A percentile compares a stretch with the other conserved stretches of the same genome.
phyloP scores from a whole-genome alignment of 2,329 filamentous ascomycete genomes.

The Volutella citrinella region DNA sequence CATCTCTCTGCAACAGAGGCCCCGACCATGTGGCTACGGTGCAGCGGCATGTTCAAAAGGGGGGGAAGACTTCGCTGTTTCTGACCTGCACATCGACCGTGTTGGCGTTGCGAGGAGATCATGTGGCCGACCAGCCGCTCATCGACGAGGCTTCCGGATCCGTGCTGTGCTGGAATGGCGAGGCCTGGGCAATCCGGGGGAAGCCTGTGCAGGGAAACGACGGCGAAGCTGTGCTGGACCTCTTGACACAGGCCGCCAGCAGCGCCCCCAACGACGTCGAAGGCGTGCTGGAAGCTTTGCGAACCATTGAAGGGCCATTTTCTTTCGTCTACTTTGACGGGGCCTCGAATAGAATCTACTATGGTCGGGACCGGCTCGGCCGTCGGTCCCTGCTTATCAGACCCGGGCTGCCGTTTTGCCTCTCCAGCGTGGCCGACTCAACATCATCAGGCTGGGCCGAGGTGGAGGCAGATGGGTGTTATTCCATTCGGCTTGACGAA shows the following conservation, averaged over 20 bases:
- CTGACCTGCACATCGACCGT: conserved; percentile 79
- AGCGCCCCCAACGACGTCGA: conserved; percentile 18
- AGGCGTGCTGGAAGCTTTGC: conserved; percentile 50
- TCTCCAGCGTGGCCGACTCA: conserved; percentile 69
- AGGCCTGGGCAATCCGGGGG: conserved; percentile 76
- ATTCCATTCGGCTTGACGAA: conserved; percentile 57
- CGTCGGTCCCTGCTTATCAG: conserved; percentile 74
- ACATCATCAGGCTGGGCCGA: conserved; percentile 63
- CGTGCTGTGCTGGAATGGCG: conserved; percentile 93
- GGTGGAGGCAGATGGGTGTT: conserved; percentile 81
- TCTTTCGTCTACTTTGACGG: conserved; percentile 83
- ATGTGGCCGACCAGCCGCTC: conserved; percentile 72
- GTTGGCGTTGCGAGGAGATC: conserved; percentile 78
- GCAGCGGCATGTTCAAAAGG: conserved; percentile 25
- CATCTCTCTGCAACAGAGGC: conserved; percentile 52
- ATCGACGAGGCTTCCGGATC: conserved; percentile 54
- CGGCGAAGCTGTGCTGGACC: conserved; percentile 63
- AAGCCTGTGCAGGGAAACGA: conserved; percentile 71
- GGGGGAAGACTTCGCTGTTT: conserved; percentile 31
- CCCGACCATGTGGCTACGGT: conserved; percentile 55
- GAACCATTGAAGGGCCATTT: conserved; percentile 75
- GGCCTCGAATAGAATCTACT: conserved; percentile 62
- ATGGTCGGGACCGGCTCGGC: conserved; percentile 83
- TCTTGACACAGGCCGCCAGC: conserved; percentile 51
- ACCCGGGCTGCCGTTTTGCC: conserved; percentile 45